Evolutionary conservation across 306 rosid genomes (phyloP).

Genomic region (Cicer judaicum): DNA sequence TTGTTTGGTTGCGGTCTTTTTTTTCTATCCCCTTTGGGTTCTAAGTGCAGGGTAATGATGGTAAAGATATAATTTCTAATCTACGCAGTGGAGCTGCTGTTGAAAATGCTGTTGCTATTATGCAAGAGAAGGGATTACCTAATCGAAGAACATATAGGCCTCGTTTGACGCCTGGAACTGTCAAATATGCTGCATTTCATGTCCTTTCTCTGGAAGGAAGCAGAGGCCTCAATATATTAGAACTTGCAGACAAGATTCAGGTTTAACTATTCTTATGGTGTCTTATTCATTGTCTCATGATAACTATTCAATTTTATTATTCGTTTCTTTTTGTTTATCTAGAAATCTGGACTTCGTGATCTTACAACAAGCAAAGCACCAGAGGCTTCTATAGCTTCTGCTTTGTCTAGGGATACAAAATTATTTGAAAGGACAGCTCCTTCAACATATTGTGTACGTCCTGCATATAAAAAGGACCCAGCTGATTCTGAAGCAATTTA

Average conservation of each 20-base stretch:
- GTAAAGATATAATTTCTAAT: slow-evolving; percentile 60
- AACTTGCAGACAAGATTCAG: slow-evolving; percentile 86
- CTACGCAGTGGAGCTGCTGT: slow-evolving; percentile 79
- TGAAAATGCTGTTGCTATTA: slow-evolving; percentile 70
- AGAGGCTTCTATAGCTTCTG: slow-evolving; percentile 81
- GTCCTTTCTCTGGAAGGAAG: slow-evolving; percentile 85
- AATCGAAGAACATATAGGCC: slow-evolving; percentile 70
- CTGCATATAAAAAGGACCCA: slow-evolving; percentile 72
- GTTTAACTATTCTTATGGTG: slow-evolving; percentile 42
- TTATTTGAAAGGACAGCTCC: slow-evolving; percentile 88
- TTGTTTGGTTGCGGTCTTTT: slow-evolving; percentile 21
- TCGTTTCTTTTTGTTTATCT: slow-evolving; percentile 22
- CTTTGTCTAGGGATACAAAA: slow-evolving; percentile 83
- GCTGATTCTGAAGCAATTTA: slow-evolving; percentile 68
- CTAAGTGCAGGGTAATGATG: slow-evolving; percentile 65
- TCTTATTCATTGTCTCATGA: slow-evolving; percentile 5
- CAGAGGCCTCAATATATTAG: slow-evolving; percentile 71
- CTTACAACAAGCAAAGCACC: slow-evolving; percentile 84
- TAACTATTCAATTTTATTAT: slow-evolving; percentile 19
- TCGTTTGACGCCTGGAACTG: slow-evolving; percentile 83
- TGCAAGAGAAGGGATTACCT: slow-evolving; percentile 73
- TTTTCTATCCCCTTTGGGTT: slow-evolving; percentile 32
- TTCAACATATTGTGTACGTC: slow-evolving; percentile 74
- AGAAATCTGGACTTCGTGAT: slow-evolving; percentile 91
- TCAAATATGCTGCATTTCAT: slow-evolving; percentile 86